A percentile compares a stretch with the other conserved stretches of the same genome.
Conservation (phyloP, 2,329 filamentous ascomycete species). For the Magnaporthiopsis incrustans region DNA sequence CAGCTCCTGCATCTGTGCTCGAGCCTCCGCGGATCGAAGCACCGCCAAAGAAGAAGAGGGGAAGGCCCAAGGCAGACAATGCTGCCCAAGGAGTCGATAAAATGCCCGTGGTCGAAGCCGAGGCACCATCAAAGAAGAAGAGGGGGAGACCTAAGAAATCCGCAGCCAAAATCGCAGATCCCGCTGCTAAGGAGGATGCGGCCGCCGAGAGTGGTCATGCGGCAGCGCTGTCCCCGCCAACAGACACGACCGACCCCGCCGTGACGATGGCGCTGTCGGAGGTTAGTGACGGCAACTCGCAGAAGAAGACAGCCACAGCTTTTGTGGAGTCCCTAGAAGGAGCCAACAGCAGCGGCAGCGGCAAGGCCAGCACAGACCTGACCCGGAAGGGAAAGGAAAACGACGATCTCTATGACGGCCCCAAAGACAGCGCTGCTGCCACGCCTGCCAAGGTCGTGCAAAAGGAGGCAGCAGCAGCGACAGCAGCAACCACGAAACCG, state of each 20-base stretch:
- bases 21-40: background rate
- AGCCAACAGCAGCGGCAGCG: background rate
- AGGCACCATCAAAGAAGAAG: slow-evolving; percentile 21
- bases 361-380: background rate
- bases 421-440: background rate
- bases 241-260: background rate
- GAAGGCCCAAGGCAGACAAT: slow-evolving; percentile 27
- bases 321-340: background rate
- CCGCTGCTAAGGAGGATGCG: background rate
- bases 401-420: background rate
- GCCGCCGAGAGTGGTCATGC: background rate
- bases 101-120: slow-evolving; percentile 4
- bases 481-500: slow-evolving; percentile 2
- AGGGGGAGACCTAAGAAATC: slow-evolving; percentile 35
- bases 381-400: background rate
- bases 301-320: background rate
- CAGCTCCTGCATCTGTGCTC: background rate
- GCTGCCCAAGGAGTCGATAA: background rate
- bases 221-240: background rate
- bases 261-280: background rate
- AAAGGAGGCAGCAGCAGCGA: slow-evolving; percentile 7
- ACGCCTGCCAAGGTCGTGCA: slow-evolving; percentile 4
- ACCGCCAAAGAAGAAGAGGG: slow-evolving; percentile 20
- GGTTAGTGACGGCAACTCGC: background rate
- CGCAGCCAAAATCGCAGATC: slow-evolving; percentile 13